Evolutionary conservation across 1,284 basidiomycete genomes (phyloP).

Genomic region (Chalciporus sp.): DNA sequence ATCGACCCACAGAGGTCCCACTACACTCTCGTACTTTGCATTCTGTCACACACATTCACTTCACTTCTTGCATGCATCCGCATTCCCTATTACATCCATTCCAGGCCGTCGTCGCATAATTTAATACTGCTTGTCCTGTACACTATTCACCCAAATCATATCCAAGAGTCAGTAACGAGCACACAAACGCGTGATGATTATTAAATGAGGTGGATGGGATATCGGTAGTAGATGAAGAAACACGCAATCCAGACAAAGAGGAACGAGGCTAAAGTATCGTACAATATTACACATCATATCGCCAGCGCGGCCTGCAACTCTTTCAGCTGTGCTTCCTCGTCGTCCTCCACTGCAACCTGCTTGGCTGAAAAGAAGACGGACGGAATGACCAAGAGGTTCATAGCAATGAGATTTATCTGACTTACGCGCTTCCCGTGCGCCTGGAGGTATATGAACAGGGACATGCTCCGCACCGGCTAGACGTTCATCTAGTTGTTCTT

Average conservation of each 20-base stretch:
- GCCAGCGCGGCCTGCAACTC: constrained; percentile 91
- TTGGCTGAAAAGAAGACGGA: constrained; percentile 19
- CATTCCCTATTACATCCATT: constrained; percentile 32
- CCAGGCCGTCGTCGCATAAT: constrained; percentile 36
- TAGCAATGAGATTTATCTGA: constrained; percentile 14
- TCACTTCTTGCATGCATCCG: constrained; percentile 28
- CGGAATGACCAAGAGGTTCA: neutral
- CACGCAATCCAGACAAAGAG: constrained; percentile 19
- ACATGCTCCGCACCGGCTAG: constrained; percentile 89
- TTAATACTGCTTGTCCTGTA: constrained; percentile 42
- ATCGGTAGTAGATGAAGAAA: constrained; percentile 36
- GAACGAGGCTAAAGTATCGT: constrained; percentile 8
- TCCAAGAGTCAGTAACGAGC: constrained; percentile 22
- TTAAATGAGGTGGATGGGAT: constrained; percentile 34
- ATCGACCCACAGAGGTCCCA: constrained; percentile 17
- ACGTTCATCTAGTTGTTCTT: constrained; percentile 88
- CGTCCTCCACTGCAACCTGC: constrained; percentile 71
- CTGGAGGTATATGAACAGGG: constrained; percentile 83
- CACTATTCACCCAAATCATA: constrained; percentile 31
- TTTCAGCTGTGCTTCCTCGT: constrained; percentile 92
- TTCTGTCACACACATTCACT: constrained; percentile 23
- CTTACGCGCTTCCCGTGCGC: constrained; percentile 62
- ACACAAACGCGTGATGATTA: constrained; percentile 22
- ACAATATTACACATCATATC: constrained; percentile 54
- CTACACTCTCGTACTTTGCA: constrained; percentile 30